Evolutionary conservation across 2,329 filamentous ascomycete species (phyloP).

Genomic region (Nemania sp.): DNA sequence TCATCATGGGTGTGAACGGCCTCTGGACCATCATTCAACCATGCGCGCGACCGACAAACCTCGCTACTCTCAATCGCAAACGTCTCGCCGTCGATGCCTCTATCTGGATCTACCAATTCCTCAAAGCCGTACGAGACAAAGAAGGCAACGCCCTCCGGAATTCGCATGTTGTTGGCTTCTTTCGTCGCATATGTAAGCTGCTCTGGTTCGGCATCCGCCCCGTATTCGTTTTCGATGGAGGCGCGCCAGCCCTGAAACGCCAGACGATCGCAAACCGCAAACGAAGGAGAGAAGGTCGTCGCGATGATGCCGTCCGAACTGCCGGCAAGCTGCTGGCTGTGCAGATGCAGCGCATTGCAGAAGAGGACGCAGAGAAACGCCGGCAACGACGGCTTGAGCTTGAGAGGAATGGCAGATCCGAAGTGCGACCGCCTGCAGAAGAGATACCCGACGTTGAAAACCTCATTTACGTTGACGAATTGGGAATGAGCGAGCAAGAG

Average conservation of each 20-base stretch:
- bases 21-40: constrained; percentile 97
- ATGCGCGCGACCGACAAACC: constrained; percentile 93
- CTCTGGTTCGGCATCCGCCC: constrained; percentile 96
- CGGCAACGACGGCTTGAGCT: constrained; percentile 59
- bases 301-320: constrained; percentile 92
- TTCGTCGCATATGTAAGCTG: constrained; percentile 96
- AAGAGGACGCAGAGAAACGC: constrained; percentile 81
- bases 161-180: constrained; percentile 96
- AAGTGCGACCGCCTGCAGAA: constrained; percentile 70
- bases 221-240: constrained; percentile 98
- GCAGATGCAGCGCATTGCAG: constrained; percentile 91
- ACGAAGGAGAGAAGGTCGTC: constrained; percentile 82
- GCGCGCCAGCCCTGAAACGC: constrained; percentile 88
- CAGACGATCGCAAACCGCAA: constrained; percentile 88
- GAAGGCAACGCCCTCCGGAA: constrained; percentile 97
- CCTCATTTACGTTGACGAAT: constrained; percentile 91
- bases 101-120: constrained; percentile 99
- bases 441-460: constrained; percentile 74
- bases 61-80: constrained; percentile 95
- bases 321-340: constrained; percentile 91
- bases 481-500: constrained; percentile 83
- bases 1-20: constrained; percentile 92
- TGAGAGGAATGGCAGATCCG: constrained; percentile 54
- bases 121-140: constrained; percentile 98
- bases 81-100: constrained; percentile 97